Evolutionary conservation across 2,329 filamentous ascomycete genomes (phyloP), one percentile per base, ranked within the genome.

Genomic region (Colletotrichum sp.): DNA sequence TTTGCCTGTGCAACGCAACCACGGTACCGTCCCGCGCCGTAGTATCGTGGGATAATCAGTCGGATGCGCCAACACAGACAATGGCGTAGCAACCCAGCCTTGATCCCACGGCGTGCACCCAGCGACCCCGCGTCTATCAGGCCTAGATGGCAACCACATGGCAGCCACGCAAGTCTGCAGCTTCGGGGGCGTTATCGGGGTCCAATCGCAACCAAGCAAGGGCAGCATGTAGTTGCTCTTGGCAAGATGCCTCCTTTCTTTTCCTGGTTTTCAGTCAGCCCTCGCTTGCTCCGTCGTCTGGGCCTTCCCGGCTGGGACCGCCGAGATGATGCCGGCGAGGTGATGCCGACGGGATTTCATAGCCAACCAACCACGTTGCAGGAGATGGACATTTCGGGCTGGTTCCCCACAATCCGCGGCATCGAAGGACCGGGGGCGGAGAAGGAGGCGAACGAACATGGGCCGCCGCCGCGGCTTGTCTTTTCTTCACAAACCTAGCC

Each of bases 331-430:
- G 60, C 72, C 60, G 68, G 68, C 26, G 16, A 70, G 44, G 44
- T 52, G 34, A 44, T 13, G 36, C 52, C 26, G 55, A 18, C 16
- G 10, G 36, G 12, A n/a, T 24, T 8, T 49, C n/a, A 9, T 13
- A 59, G 32, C 8, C 55, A 15, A 52, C 69, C 62, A 66, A 67
- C 69, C 69, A 75, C 36, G 21, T 55, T 24, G 36, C 39, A 21
- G 63, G 28, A 67, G 52, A 52, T 67, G 69, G 52, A 60, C 55
- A 57, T 26, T 72, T 71, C 57, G 60, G 69, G 72, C 69, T 69
- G 62, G 68, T 30, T 36, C 72, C 49, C 71, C 52, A 67, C 66
- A 36, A 34, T 8, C 21, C 24, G 59, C 49, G 68, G 68, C 60
- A n/a, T 55, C 24, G 39, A 28, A n/a, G 28, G 16, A 55, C 34